Evolutionary conservation across 1,139 yeast species (phyloP).

Genomic region (Nadsonia starkeyi-henricii): DNA sequence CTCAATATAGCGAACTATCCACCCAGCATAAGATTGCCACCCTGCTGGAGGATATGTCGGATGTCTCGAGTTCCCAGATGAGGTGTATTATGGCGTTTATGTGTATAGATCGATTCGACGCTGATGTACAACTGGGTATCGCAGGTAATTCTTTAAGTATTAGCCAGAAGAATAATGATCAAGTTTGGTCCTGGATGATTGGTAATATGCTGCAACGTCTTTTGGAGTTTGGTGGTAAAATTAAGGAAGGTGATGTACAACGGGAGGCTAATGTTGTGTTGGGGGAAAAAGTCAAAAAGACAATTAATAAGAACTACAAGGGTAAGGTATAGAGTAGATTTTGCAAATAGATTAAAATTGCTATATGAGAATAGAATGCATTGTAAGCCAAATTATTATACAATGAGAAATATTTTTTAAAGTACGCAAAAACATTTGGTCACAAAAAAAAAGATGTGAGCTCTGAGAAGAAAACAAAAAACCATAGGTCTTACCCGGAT

Average conservation of each 20-base stretch:
- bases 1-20: background rate
- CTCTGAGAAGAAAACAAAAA: background rate
- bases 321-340: background rate
- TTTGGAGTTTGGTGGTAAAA: background rate
- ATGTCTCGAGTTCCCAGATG: background rate
- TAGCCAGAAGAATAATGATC: background rate
- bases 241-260: background rate
- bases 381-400: background rate
- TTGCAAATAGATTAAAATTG: too few species aligned
- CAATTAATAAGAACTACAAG: background rate
- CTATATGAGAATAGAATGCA: too few species aligned
- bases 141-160: background rate
- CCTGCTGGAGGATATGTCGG: background rate
- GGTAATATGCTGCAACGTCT: background rate
- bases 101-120: background rate
- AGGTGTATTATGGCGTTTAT: background rate
- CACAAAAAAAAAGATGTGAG: background rate
- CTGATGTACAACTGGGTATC: background rate
- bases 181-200: background rate
- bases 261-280: background rate
- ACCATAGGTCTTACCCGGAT: background rate
- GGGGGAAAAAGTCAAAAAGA: background rate
- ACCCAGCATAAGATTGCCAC: background rate
- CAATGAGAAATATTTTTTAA: too few species aligned
- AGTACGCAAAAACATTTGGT: background rate